Base-by-base conservation (phyloP, 2,329 filamentous ascomycete species). In the Fusarium penzigii region DNA sequence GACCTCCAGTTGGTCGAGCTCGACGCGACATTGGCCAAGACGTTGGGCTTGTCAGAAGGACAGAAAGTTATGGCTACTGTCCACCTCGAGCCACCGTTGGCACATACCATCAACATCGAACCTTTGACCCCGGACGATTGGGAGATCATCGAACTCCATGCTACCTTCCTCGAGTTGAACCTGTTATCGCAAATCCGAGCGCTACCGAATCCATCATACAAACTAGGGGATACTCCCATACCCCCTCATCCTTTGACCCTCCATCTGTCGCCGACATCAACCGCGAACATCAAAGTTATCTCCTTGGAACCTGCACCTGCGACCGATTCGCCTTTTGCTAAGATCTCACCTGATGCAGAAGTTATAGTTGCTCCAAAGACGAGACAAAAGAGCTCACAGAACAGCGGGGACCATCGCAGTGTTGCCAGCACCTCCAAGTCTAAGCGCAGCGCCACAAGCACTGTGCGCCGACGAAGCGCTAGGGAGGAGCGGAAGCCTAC, bases 141-240 rank as follows among this genome's bases (percentile, higher is more conserved):
- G 94, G 94, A 99, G 73, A 96, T 97, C 65, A 97, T 99, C 64
- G 94, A 99, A 72, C 78, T 99, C 2, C 94, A 99, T 75, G 94
- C 94, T 6, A 94, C 88, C 14, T 99, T 97, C 67, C 79, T 99
- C 46, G 94, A 99, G 68, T 80, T 97, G 59, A 97, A 99, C 70
- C 85, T 99, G 47, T 79, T 96, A 32, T 89, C 88, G 42, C 94
- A 99, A 75, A 92, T 99, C 63, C 88, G 94, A 64, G 93, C 93
- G 16, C 78, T 99, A 17, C 93, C 93, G 20, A 97, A 97, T 70
- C 93, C 93, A 16, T 77, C 81, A 20, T 89, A 85, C 68, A 78
- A 74, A 41, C 76, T 79, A 20, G 69, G 76, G 5, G 76, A 78
- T 29, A 75, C 78, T 25, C 69, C 78, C 14, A 75, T 83, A 13